Evolutionary conservation across 345 rosid species (phyloP), one percentile per base, ranked within the genome.

Genomic region (Murraya paniculata): DNA sequence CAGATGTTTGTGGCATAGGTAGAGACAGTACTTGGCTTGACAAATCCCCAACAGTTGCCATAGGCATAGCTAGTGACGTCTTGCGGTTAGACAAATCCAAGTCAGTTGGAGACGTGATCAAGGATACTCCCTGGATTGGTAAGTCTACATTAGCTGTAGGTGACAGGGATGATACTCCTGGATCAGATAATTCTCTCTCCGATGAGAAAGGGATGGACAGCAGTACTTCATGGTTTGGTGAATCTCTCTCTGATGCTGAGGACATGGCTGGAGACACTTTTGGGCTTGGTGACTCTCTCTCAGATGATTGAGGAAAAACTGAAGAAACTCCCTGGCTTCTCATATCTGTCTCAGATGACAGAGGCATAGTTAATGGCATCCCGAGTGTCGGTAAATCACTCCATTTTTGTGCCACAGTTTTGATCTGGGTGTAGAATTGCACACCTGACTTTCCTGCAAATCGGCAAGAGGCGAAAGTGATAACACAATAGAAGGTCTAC

Each of bases 341-440:
- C 71, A 72, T 81, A 62, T 81, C 80, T 4, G 69, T 75, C 35
- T 81, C 82, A 66, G 73, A 78, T 2, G 82, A 75, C 22, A 72
- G 61, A 28, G 79, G 82, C 80, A 78, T 74, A 35, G 80, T 75
- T 31, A 72, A 59, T 38, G 72, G 79, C 50, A 66, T 72, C 76
- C 82, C 73, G 13, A 65, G 25, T 31, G 58, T 75, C 1, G 87
- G 77, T 25, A 83, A 70, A 56, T 85, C 87, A 72, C 77, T 83
- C 88, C 88, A 85, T 33, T 83, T 84, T 45, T 83, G 88, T 19
- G 81, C 81, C 72, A 85, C 86, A 30, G 77, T 84, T 79, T 85
- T 87, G 41, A 81, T 74, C 82, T 83, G 82, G 56, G 86, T 87
- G 79, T 83, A 85, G 80, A 85, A 83, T 21, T 85, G 81, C 30